Evolutionary conservation across 805 yeast genomes (phyloP), one percentile per base, ranked within the genome.

Genomic region (Candida qinlingensis): DNA sequence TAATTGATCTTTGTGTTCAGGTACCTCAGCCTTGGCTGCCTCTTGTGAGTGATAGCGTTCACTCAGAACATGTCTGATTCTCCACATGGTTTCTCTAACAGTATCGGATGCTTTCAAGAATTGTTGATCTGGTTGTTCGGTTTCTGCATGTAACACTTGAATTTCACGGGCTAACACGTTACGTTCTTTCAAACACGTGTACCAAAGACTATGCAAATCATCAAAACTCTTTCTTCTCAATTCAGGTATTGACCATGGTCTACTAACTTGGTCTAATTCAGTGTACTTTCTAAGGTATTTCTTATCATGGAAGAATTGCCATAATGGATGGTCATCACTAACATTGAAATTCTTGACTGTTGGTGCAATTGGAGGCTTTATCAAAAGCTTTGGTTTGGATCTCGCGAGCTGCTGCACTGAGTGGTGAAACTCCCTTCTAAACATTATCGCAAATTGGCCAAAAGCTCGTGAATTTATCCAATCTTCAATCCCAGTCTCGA

Each of bases 151-250:
- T 49, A 77, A 75, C 55, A 87, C 73, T 54, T 84, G 81, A 47
- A 73, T 72, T 65, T 94, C 98, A 57, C 96, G 77, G 34, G 81
- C 81, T 48, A 92, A 66, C 11, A 80, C 69, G 65, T 94, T 94
- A 56, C 96, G 73, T 67, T 94, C 96, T 63, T 80, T 86, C 55
- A 92, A 68, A 56, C 91, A 81, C 40, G 85, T 75, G 65, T 88
- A 92, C 98, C 99, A 94, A 59, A 94, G 72, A 36, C 81, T 78
- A 67, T 94, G 99, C 58, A 94, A 72, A 63, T 94, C 99, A 38
- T 90, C 94, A 62, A 90, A 94, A 13, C 88, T 80, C 67, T 94
- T 94, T 53, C 95, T 77, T 65, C 99, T 81, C 58, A 94, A 77
- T 64, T 92, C 98, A 4, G 89, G 85, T 46, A 90, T 74, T 6